phyloP scores from a whole-genome alignment of 2,329 filamentous ascomycete species.

The Fusarium siculi region DNA sequence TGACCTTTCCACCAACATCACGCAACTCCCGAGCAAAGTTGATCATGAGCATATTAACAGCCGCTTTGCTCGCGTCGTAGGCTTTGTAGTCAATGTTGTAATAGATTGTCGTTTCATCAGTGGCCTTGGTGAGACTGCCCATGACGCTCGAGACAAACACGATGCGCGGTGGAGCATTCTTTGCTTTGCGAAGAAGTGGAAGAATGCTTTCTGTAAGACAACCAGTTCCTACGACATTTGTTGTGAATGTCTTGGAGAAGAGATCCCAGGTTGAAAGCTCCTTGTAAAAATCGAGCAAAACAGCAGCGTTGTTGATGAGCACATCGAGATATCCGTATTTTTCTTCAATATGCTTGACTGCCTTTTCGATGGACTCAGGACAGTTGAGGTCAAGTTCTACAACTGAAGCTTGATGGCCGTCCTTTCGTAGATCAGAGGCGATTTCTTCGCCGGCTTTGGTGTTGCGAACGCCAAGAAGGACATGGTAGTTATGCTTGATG shows the following conservation, averaged over 20 bases:
- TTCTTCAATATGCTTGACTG: conserved; percentile 35
- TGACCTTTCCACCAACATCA: conserved; percentile 47
- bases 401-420: conserved; percentile 39
- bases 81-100: conserved; percentile 46
- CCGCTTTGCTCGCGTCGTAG: conserved; percentile 56
- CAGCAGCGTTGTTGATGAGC: conserved; percentile 51
- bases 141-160: conserved; percentile 53
- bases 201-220: conserved; percentile 43
- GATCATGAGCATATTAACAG: conserved; percentile 53
- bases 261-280: conserved; percentile 45
- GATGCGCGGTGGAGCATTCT: conserved; percentile 46
- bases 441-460: conserved; percentile 37
- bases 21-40: conserved; percentile 48
- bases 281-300: conserved; percentile 40
- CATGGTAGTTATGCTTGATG: conserved; percentile 44
- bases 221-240: conserved; percentile 51
- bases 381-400: conserved; percentile 45
- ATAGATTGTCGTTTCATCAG: conserved; percentile 42
- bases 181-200: conserved; percentile 45
- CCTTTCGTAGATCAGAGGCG: conserved; percentile 37
- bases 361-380: conserved; percentile 42
- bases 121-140: conserved; percentile 46
- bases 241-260: conserved; percentile 51
- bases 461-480: conserved; percentile 50
- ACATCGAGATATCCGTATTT: conserved; percentile 48